phyloP scores from a whole-genome alignment of 768 basidiomycete genomes.

The Tremella yokohamensis region DNA sequence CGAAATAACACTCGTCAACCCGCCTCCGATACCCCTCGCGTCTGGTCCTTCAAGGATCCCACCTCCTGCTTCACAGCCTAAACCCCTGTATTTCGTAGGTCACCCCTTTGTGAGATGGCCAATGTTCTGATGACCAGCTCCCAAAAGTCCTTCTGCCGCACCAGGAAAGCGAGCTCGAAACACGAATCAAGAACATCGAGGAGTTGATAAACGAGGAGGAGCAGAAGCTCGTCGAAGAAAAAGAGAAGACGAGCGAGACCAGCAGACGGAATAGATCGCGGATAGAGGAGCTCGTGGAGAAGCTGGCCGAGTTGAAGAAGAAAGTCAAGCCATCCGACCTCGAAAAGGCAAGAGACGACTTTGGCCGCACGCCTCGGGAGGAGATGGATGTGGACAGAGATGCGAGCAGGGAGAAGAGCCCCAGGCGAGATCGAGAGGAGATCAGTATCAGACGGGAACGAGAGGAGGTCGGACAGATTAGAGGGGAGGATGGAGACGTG shows the following conservation, averaged over 20 bases:
- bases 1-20: slow-evolving; percentile 32
- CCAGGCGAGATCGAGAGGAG: slow-evolving; percentile 25
- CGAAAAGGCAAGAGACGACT: slow-evolving; percentile 21
- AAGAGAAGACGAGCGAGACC: slow-evolving; percentile 13
- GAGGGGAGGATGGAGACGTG: slow-evolving; percentile 42
- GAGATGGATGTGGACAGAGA: slow-evolving; percentile 21
- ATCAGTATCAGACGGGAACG: slow-evolving; percentile 15
- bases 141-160: slow-evolving; percentile 44
- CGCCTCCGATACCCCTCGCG: slow-evolving; percentile 44
- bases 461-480: slow-evolving; percentile 32
- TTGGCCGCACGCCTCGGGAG: slow-evolving; percentile 30
- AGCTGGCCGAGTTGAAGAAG: slow-evolving; percentile 29
- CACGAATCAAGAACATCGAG: slow-evolving; percentile 32
- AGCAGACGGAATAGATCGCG: slow-evolving; percentile 20
- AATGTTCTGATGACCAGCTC: slow-evolving; percentile 20
- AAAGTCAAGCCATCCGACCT: slow-evolving; percentile 22
- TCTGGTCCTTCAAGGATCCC: slow-evolving; percentile 37
- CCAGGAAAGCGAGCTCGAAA: slow-evolving; percentile 36
- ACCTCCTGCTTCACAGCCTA: slow-evolving; percentile 24
- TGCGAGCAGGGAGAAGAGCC: slow-evolving; percentile 7
- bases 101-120: background rate
- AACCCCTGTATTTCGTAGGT: slow-evolving; percentile 48
- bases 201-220: slow-evolving; percentile 38
- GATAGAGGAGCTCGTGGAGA: slow-evolving; percentile 29
- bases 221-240: slow-evolving; percentile 25